phyloP scores from a whole-genome alignment of 257 asterid genomes.

The Nicotiana benthamiana region DNA sequence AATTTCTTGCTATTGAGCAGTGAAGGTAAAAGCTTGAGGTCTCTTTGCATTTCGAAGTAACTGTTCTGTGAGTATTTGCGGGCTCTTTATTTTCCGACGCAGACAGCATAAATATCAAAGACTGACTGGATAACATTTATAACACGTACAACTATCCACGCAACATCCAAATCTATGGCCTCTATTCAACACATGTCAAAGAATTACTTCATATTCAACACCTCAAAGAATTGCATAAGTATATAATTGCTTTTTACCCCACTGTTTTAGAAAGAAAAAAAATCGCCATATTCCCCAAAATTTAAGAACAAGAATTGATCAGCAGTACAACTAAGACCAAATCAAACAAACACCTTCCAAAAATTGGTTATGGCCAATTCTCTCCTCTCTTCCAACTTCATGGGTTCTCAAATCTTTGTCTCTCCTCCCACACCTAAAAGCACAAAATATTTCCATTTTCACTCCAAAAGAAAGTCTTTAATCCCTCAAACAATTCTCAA shows the following conservation, averaged over 20 bases:
- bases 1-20: neutral
- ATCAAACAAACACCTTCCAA: neutral
- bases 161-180: conserved; percentile 37
- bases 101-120: neutral
- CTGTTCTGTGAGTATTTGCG: neutral
- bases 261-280: neutral
- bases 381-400: conserved; percentile 48
- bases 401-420: conserved; percentile 48
- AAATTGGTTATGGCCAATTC: conserved; percentile 34
- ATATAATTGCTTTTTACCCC: neutral
- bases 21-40: neutral
- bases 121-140: conserved; percentile 36
- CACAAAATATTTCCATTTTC: conserved; percentile 17
- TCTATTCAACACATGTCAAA: neutral
- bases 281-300: neutral
- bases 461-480: conserved; percentile 28
- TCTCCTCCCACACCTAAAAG: conserved; percentile 73
- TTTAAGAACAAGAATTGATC: neutral
- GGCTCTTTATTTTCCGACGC: neutral
- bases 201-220: neutral
- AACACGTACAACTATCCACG: conserved; percentile 47
- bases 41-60: neutral
- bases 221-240: neutral
- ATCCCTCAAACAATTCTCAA: conserved; percentile 41
- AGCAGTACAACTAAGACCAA: neutral